Evolutionary conservation across 495 filamentous ascomycete genomes (phyloP).

Genomic region (Talaromyces liani): DNA sequence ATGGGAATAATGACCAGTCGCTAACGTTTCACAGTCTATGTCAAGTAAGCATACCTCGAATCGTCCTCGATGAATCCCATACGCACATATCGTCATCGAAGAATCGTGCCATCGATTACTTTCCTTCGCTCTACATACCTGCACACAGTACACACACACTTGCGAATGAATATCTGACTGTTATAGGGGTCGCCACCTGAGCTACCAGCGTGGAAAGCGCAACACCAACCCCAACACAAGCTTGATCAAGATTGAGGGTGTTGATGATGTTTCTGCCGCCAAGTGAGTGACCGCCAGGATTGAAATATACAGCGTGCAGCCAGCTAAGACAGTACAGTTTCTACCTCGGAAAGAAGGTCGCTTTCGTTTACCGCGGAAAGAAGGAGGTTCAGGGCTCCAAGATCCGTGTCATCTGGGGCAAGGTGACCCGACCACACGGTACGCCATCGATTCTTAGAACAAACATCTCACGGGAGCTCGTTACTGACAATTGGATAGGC

Average conservation of each 20-base stretch:
- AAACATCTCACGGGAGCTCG: not conserved
- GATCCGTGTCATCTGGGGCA: slow-evolving; percentile 99
- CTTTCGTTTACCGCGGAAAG: slow-evolving; percentile 92
- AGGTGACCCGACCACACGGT: slow-evolving; percentile 93
- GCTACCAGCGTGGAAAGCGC: slow-evolving; percentile 85
- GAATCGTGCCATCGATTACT: not conserved
- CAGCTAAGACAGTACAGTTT: slow-evolving; percentile 45
- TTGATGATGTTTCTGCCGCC: slow-evolving; percentile 78
- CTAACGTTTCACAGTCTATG: slow-evolving; percentile 60
- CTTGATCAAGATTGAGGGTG: slow-evolving; percentile 96
- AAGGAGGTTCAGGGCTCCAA: slow-evolving; percentile 91
- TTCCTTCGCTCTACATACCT: not conserved
- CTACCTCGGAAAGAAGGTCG: slow-evolving; percentile 93
- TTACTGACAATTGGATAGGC: slow-evolving; percentile 38
- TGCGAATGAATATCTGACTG: slow-evolving; percentile 9
- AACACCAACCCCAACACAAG: slow-evolving; percentile 76
- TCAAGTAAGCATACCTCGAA: slow-evolving; percentile 63
- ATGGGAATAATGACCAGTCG: slow-evolving; percentile 8
- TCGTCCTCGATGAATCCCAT: not conserved
- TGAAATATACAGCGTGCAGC: too few relatives aligned
- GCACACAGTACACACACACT: slow-evolving; percentile 9
- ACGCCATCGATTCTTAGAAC: slow-evolving; percentile 23
- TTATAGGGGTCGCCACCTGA: slow-evolving; percentile 80
- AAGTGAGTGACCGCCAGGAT: slow-evolving; percentile 47
- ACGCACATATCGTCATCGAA: not conserved